Conservation (phyloP, 1,139 yeast genomes). For the Scheffersomyces segobiensis region DNA sequence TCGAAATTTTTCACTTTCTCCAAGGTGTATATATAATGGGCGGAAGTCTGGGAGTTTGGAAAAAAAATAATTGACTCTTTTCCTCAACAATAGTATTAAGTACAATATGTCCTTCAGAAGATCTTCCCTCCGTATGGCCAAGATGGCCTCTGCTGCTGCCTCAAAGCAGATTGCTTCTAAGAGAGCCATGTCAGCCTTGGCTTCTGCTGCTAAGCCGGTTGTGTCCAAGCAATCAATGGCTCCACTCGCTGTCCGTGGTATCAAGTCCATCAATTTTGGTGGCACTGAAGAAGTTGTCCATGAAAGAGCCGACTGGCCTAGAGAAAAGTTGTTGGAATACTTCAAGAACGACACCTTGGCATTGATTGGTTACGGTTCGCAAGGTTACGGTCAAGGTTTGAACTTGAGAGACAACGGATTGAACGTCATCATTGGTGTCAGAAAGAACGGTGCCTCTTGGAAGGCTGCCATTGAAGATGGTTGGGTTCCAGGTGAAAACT, state of each 20-base stretch:
- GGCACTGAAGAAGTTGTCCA: constrained; percentile 94
- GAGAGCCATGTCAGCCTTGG: constrained; percentile 68
- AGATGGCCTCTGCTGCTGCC: constrained; percentile 55
- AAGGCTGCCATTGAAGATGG: constrained; percentile 99
- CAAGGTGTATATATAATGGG: constrained; percentile 8
- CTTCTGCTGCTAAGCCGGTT: constrained; percentile 50
- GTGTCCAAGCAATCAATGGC: constrained; percentile 37
- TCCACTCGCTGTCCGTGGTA: constrained; percentile 66
- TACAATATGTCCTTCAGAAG: constrained; percentile 58
- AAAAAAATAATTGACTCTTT: background rate
- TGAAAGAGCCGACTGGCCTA: constrained; percentile 99
- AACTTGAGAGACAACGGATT: constrained; percentile 98
- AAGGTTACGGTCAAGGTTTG: constrained; percentile 99
- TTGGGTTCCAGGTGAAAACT: constrained; percentile 99
- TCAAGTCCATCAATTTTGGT: constrained; percentile 95
- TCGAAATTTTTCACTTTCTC: constrained; percentile 4
- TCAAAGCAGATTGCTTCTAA: constrained; percentile 54
- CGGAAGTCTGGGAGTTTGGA: background rate
- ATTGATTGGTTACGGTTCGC: constrained; percentile 98
- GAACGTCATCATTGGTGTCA: constrained; percentile 96
- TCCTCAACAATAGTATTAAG: constrained; percentile 2
- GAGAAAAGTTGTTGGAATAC: constrained; percentile 91
- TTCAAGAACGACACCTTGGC: constrained; percentile 98
- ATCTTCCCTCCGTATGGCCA: constrained; percentile 62
- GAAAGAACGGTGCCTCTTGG: constrained; percentile 99